Percentiles rank a stretch among this genome's conserved stretches.
Evolutionary conservation across 140 eudicot genomes (phyloP).

Genomic region (Cichorium intybus): DNA sequence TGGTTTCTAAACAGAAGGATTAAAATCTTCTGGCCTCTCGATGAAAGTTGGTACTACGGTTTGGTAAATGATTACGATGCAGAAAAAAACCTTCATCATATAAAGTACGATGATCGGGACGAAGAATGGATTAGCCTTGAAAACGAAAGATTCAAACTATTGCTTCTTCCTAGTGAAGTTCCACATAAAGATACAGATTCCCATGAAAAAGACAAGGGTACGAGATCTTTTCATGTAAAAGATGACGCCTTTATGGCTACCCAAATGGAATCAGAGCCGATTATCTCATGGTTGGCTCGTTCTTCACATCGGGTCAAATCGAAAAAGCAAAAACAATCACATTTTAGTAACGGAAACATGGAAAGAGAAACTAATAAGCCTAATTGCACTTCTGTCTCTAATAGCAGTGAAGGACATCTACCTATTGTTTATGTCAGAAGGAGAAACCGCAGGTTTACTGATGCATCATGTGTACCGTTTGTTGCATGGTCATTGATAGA

Average conservation of each 20-base stretch:
- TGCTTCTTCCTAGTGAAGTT: constrained; percentile 80
- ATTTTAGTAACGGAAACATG: constrained; percentile 18
- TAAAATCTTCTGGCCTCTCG: constrained; percentile 93
- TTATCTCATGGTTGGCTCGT: constrained; percentile 75
- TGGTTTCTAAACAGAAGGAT: constrained; percentile 85
- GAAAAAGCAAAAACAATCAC: constrained; percentile 53
- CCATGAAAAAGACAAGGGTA: constrained; percentile 16
- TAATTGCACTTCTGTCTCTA: constrained; percentile 23
- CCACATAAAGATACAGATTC: constrained; percentile 38
- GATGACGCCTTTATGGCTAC: constrained; percentile 34
- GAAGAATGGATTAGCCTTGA: constrained; percentile 90
- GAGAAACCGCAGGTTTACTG: constrained; percentile 40
- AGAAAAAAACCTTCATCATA: constrained; percentile 70
- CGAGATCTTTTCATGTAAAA: constrained; percentile 10
- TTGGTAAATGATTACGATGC: constrained; percentile 67
- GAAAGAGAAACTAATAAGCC: constrained; percentile 29
- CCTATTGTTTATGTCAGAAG: constrained; percentile 77
- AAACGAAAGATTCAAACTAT: constrained; percentile 77
- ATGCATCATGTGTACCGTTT: constrained; percentile 11
- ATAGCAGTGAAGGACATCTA: constrained; percentile 32
- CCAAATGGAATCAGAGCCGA: constrained; percentile 74
- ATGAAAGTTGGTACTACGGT: constrained; percentile 91
- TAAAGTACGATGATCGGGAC: constrained; percentile 88
- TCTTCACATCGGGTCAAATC: constrained; percentile 57
- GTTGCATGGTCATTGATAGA: constrained; percentile 33